These are phyloP conservation scores for Leishmania braziliensis DNA, from an alignment of 208 protist species.

Conservation along the genomic window DNA sequence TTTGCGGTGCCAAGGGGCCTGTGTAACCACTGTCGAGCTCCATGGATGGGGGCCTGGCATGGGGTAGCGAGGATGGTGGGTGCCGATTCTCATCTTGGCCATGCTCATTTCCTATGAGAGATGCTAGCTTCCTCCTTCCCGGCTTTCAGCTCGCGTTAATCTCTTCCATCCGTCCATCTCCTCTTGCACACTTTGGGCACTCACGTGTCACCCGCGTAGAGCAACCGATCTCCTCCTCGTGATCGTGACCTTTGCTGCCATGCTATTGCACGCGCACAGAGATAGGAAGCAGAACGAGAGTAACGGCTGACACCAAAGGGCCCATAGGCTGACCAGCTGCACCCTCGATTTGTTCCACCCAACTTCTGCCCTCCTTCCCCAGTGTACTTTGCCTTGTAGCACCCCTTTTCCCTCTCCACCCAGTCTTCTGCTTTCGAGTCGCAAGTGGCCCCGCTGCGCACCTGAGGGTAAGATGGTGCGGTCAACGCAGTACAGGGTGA, in stretches of 20 bases:
- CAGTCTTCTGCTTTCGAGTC: neutral
- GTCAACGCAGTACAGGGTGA: neutral
- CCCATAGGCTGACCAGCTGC: neutral
- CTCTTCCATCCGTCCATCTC: neutral
- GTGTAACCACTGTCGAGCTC: too few species aligned
- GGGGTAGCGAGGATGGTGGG: too few species aligned
- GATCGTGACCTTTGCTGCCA: neutral
- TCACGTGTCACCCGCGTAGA: neutral
- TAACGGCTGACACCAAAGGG: neutral
- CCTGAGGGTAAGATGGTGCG: neutral
- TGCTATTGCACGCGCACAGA: neutral
- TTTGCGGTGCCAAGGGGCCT: too few species aligned
- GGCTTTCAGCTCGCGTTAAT: neutral
- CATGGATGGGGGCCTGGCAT: too few species aligned
- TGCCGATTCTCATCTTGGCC: too few species aligned
- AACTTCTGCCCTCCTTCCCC: neutral
- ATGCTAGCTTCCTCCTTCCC: too few species aligned
- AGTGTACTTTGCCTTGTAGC: neutral
- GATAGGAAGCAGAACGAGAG: neutral
- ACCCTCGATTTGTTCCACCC: neutral
- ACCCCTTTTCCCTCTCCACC: neutral
- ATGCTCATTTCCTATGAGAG: too few species aligned
- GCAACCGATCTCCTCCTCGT: neutral
- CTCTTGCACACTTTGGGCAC: neutral
- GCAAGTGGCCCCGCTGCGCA: neutral